These are phyloP conservation scores for Penicillium lagena DNA, from an alignment of 495 filamentous ascomycete genomes.

Conservation along the genomic window DNA sequence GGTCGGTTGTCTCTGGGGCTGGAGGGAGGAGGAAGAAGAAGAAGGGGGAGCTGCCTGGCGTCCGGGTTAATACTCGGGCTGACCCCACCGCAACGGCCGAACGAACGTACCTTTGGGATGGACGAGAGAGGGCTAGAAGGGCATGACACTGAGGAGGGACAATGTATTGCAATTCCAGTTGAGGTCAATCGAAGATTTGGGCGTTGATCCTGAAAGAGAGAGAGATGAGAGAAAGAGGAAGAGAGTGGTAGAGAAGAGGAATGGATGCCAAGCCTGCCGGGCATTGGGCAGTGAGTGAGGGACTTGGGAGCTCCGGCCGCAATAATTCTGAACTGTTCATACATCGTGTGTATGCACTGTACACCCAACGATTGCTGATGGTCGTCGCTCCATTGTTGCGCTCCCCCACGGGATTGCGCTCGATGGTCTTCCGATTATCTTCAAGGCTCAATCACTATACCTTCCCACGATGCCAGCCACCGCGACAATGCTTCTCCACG, in stretches of 20 bases:
- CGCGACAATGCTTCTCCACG: constrained; percentile 21
- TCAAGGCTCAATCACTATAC: too few species aligned
- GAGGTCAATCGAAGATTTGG: too few species aligned
- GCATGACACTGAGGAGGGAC: constrained; percentile 2
- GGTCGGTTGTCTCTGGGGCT: constrained; percentile 9
- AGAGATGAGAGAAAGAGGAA: neutral
- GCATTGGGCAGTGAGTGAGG: too few species aligned
- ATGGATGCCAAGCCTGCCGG: too few species aligned
- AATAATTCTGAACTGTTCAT: too few species aligned
- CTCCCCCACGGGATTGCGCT: constrained; percentile 23
- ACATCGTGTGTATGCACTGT: too few species aligned
- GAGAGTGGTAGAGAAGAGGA: too few species aligned
- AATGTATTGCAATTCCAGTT: too few species aligned
- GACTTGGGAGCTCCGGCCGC: too few species aligned
- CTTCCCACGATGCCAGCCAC: neutral
- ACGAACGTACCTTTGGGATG: constrained; percentile 8
- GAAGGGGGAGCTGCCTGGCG: constrained; percentile 21
- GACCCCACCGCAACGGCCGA: constrained; percentile 17
- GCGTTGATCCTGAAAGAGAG: neutral
- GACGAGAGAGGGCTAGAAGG: neutral
- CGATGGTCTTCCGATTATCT: constrained; percentile 13
- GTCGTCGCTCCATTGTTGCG: constrained; percentile 31
- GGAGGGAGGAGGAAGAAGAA: neutral
- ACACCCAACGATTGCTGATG: constrained; percentile 10
- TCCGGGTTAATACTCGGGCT: constrained; percentile 5